Conservation (phyloP, 345 rosid genomes). For the Draba incana region DNA sequence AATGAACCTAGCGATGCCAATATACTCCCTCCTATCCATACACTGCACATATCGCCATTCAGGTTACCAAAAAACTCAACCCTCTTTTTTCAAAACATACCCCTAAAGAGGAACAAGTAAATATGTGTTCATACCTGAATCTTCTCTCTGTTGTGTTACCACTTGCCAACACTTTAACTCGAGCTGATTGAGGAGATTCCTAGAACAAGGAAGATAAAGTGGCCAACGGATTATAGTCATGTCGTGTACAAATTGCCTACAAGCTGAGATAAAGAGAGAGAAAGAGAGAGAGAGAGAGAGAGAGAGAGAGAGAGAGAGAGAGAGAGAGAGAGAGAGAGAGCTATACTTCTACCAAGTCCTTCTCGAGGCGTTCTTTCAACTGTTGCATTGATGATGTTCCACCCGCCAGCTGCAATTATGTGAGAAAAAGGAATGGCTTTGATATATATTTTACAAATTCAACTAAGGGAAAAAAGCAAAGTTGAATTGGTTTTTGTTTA, state of each 20-base stretch:
- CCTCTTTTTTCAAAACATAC: neutral
- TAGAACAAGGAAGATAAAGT: constrained; percentile 33
- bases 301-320: neutral
- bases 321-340: neutral
- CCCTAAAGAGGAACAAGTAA: neutral
- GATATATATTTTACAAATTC: neutral
- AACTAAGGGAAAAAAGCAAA: neutral
- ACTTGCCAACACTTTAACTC: constrained; percentile 92
- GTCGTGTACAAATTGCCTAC: neutral
- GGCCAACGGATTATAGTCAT: neutral
- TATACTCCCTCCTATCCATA: constrained; percentile 92
- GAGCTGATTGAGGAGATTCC: constrained; percentile 97
- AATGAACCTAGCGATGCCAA: constrained; percentile 91
- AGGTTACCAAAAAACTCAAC: neutral
- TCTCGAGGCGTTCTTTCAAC: constrained; percentile 93
- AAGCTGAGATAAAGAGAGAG: neutral
- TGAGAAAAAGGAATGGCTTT: neutral
- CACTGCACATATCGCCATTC: constrained; percentile 68
- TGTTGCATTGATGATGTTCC: constrained; percentile 99
- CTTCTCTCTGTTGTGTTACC: constrained; percentile 57
- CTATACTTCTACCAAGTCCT: constrained; percentile 83
- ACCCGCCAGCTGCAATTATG: constrained; percentile 71
- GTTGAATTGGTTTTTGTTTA: constrained; percentile 39
- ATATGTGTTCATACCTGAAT: constrained; percentile 28
- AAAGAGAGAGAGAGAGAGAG: neutral